Percentiles rank a stretch among this genome's conserved stretches.
phyloP scores from a whole-genome alignment of 768 basidiomycete species.

The Leccinellum albellum region DNA sequence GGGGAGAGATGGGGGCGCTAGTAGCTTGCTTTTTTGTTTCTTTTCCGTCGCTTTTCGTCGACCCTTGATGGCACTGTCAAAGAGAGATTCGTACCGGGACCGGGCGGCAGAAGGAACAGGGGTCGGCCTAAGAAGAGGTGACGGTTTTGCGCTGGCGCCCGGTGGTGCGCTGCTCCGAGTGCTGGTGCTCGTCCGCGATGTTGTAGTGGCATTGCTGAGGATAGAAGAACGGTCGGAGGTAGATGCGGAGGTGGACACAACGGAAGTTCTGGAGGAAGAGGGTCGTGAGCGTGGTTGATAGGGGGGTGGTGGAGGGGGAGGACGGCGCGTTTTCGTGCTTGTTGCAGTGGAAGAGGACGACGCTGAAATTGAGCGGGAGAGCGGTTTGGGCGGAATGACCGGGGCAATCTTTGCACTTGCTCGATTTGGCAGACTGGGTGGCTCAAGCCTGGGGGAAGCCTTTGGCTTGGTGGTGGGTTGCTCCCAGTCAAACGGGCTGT shows the following conservation, averaged over 20 bases:
- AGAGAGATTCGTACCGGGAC: constrained; percentile 64
- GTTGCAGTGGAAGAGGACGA: constrained; percentile 36
- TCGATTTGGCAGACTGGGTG: constrained; percentile 50
- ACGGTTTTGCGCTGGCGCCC: constrained; percentile 15
- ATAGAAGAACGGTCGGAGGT: constrained; percentile 65
- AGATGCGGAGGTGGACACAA: constrained; percentile 37
- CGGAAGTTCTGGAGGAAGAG: constrained; percentile 36
- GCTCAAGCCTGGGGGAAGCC: constrained; percentile 26
- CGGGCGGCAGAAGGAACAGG: constrained; percentile 65
- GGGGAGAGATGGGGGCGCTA: constrained; percentile 35
- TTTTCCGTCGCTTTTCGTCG: constrained; percentile 38
- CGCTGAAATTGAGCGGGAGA: constrained; percentile 32
- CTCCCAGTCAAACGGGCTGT: constrained; percentile 56
- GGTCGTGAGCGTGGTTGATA: constrained; percentile 26
- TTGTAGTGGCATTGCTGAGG: constrained; percentile 43
- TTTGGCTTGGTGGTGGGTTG: constrained; percentile 37
- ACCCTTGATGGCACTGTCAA: constrained; percentile 55
- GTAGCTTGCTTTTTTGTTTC: constrained; percentile 23
- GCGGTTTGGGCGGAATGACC: constrained; percentile 26
- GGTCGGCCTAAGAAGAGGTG: constrained; percentile 48
- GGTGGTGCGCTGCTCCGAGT: constrained; percentile 28
- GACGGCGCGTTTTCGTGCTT: constrained; percentile 39
- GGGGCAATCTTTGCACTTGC: constrained; percentile 25
- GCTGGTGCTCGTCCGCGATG: constrained; percentile 38
- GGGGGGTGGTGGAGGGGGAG: constrained; percentile 35